Evolutionary conservation across 2,329 filamentous ascomycete genomes (phyloP), one percentile per base, ranked within the genome.

Genomic region (Pestalotiopsis sp.): DNA sequence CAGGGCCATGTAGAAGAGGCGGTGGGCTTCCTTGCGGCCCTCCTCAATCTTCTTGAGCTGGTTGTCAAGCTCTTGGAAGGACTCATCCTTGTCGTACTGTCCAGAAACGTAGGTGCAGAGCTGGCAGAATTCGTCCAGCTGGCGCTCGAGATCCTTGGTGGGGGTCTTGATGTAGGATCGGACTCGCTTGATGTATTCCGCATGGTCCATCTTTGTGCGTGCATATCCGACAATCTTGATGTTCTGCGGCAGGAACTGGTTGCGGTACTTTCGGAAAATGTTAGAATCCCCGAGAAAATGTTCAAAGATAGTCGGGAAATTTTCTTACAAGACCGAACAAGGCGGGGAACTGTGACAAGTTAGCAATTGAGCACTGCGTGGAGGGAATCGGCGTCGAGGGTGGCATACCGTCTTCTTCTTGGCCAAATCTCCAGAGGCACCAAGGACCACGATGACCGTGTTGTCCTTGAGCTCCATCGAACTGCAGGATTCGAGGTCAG

Each of bases 141-240:
- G 95, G 83, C 97, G 92, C 86, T 99, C 95, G 75, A 97, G 91
- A 76, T 98, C 96, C 86, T 97, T 97, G 75, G 95, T 98, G 17
- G 96, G 96, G 17, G 95, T 96, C 89, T 99, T 98, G 86, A 99
- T 99, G 86, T 98, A 97, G 70, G 94, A 97, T 84, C 93, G 95
- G 83, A 99, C 94, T 75, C 96, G 90, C 84, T 92, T 93, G 80
- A 98, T 88, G 86, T 93, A 98, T 82, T 99, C 96, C 73, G 94
- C 91, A 78, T 95, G 94, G 85, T 98, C 95, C 96, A 99, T 99
- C 88, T 98, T 98, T 76, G 96, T 99, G 80, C 96, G 92, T 77
- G 96, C 96, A 93, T 99, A 99, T 86, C 96, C 96, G 77, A 99
- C 91, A 80, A 99, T 98, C 83, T 91, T 93, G 83, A 97, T 94